phyloP scores from a whole-genome alignment of 1,284 basidiomycete genomes.

The Pterulicium gracile region DNA sequence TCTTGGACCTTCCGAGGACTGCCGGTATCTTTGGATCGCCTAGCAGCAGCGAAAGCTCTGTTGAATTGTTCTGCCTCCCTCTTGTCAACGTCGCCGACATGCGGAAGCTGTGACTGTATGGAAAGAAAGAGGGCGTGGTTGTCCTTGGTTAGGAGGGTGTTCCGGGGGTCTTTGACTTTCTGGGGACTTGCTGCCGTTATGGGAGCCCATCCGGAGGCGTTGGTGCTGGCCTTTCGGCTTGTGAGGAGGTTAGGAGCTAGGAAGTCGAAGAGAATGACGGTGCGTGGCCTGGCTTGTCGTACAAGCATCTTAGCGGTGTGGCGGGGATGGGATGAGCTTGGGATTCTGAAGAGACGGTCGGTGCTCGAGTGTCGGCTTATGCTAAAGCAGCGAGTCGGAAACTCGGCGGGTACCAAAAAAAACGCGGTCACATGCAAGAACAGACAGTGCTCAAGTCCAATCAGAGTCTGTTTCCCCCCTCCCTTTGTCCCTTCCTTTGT shows the following conservation, averaged over 20 bases:
- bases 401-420: too few species aligned
- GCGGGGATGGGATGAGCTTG: too few species aligned
- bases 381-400: too few species aligned
- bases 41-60: neutral
- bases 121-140: neutral
- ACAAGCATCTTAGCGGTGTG: neutral
- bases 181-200: neutral
- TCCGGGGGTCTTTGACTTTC: neutral
- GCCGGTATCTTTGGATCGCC: neutral
- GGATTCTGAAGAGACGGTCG: too few species aligned
- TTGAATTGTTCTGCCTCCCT: neutral
- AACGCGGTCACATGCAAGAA: too few species aligned
- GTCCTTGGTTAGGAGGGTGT: neutral
- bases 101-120: neutral
- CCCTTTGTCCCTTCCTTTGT: too few species aligned
- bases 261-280: neutral
- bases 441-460: too few species aligned
- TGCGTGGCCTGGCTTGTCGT: too few species aligned
- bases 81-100: neutral
- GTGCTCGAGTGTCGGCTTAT: too few species aligned
- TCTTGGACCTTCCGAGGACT: neutral
- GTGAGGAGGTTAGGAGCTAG: neutral
- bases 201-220: neutral
- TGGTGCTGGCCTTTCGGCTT: neutral
- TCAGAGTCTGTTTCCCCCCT: too few species aligned